Conservation (phyloP, 495 filamentous ascomycete genomes). For the Trichoderma parareesei region DNA sequence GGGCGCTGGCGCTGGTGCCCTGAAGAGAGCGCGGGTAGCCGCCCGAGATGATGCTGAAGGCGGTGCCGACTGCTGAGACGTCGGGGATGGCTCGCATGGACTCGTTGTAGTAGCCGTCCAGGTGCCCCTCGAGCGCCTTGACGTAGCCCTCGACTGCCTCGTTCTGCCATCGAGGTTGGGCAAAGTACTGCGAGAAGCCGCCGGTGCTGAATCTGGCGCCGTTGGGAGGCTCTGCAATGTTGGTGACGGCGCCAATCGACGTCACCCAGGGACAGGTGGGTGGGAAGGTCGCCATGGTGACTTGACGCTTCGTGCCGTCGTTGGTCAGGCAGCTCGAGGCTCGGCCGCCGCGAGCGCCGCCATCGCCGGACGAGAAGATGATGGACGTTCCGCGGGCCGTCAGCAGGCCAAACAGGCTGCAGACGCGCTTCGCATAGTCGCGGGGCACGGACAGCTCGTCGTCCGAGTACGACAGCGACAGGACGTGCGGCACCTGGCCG, state of each 20-base stretch:
- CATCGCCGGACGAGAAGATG: conserved; percentile 67
- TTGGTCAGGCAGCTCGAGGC: conserved; percentile 52
- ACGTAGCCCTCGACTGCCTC: conserved; percentile 49
- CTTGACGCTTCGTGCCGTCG: conserved; percentile 51
- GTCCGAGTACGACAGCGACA: conserved; percentile 70
- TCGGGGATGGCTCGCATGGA: conserved; percentile 67
- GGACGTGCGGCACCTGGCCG: conserved; percentile 58
- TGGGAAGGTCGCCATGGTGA: conserved; percentile 63
- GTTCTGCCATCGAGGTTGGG: conserved; percentile 57
- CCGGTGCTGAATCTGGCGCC: conserved; percentile 54
- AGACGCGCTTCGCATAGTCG: conserved; percentile 55
- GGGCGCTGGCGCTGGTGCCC: conserved; percentile 34
- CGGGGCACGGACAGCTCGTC: conserved; percentile 56
- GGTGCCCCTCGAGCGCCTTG: conserved; percentile 32
- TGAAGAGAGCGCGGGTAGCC: conserved; percentile 26
- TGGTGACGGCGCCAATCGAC: conserved; percentile 61
- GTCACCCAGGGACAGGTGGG: conserved; percentile 79
- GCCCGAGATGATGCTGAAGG: conserved; percentile 28
- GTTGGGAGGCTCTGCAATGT: conserved; percentile 45
- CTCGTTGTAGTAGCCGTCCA: conserved; percentile 44
- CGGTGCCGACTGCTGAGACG: conserved; percentile 39
- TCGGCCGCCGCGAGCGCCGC: conserved; percentile 48
- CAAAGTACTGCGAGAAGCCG: conserved; percentile 66
- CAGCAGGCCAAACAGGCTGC: conserved; percentile 64
- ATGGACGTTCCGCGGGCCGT: conserved; percentile 65